A percentile compares a stretch with the other conserved stretches of the same genome.
phyloP scores from a whole-genome alignment of 2,329 filamentous ascomycete species.

The Cytospora leucostoma region DNA sequence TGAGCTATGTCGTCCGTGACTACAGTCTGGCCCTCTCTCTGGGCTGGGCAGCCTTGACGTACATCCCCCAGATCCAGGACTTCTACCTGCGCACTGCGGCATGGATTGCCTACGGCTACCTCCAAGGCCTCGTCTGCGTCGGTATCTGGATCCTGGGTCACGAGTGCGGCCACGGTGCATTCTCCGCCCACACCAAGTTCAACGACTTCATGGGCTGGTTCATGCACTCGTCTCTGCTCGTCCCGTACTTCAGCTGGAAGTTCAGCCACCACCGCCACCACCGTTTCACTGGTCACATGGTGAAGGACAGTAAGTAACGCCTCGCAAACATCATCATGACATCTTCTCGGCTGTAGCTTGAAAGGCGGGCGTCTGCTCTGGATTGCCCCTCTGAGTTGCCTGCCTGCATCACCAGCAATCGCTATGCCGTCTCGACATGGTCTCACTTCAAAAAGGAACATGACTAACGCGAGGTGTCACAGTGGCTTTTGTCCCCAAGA shows the following conservation, averaged over 20 bases:
- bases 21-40: slow-evolving; percentile 50
- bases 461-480: not conserved
- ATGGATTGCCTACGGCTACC: slow-evolving; percentile 62
- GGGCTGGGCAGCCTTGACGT: slow-evolving; percentile 53
- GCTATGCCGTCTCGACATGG: not conserved
- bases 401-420: not conserved
- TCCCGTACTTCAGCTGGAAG: slow-evolving; percentile 75
- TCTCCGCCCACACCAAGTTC: slow-evolving; percentile 56
- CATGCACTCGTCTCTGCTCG: slow-evolving; percentile 65
- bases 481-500: slow-evolving; percentile 60
- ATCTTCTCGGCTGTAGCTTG: no score
- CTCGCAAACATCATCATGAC: not conserved
- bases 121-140: slow-evolving; percentile 66
- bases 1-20: slow-evolving; percentile 60
- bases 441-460: not conserved
- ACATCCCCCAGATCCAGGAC: slow-evolving; percentile 54
- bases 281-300: slow-evolving; percentile 66
- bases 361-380: no score
- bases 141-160: slow-evolving; percentile 72
- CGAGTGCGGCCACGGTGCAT: slow-evolving; percentile 70
- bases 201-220: slow-evolving; percentile 66
- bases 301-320: slow-evolving; percentile 54
- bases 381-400: no score
- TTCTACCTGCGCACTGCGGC: slow-evolving; percentile 46
- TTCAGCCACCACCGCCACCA: slow-evolving; percentile 71